These are phyloP conservation scores for Combretum micranthum DNA, from an alignment of 345 rosid genomes.

Conservation along the genomic window DNA sequence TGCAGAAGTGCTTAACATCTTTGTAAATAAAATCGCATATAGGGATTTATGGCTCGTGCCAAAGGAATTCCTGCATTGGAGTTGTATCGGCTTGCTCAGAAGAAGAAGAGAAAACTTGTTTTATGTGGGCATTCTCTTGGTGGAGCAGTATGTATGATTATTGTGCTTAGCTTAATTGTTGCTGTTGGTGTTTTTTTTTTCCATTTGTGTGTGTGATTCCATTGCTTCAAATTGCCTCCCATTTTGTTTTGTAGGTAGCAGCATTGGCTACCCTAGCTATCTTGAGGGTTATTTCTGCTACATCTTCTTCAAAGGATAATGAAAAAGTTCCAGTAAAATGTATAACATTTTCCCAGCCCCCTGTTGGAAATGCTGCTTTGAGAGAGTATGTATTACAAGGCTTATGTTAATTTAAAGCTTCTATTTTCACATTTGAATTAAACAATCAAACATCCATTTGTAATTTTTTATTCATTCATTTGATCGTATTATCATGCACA, in stretches of 20 bases:
- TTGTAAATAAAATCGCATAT: no score
- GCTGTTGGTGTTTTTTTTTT: slow-evolving; percentile 3
- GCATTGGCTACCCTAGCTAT: slow-evolving; percentile 96
- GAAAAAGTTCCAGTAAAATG: slow-evolving; percentile 78
- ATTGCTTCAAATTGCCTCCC: no score
- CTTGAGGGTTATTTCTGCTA: slow-evolving; percentile 79
- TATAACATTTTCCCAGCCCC: slow-evolving; percentile 93
- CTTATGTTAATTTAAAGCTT: not conserved
- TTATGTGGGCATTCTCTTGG: slow-evolving; percentile 98
- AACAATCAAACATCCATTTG: not conserved
- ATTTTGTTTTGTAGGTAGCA: slow-evolving; percentile 57
- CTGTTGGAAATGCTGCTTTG: slow-evolving; percentile 94
- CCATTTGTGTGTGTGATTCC: no score
- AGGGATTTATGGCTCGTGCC: slow-evolving; percentile 62
- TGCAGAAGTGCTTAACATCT: no score
- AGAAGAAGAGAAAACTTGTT: slow-evolving; percentile 87
- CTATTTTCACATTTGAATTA: slow-evolving; percentile 4
- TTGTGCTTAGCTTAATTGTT: slow-evolving; percentile 4
- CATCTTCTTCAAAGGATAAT: slow-evolving; percentile 60
- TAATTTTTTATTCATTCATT: not conserved
- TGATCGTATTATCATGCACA: not conserved
- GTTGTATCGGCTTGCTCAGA: slow-evolving; percentile 89
- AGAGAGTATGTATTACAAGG: slow-evolving; percentile 54
- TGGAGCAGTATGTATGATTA: slow-evolving; percentile 73
- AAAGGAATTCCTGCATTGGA: slow-evolving; percentile 98